Conservation (phyloP, 2,329 filamentous ascomycete genomes). For the Fusarium caatingaense region DNA sequence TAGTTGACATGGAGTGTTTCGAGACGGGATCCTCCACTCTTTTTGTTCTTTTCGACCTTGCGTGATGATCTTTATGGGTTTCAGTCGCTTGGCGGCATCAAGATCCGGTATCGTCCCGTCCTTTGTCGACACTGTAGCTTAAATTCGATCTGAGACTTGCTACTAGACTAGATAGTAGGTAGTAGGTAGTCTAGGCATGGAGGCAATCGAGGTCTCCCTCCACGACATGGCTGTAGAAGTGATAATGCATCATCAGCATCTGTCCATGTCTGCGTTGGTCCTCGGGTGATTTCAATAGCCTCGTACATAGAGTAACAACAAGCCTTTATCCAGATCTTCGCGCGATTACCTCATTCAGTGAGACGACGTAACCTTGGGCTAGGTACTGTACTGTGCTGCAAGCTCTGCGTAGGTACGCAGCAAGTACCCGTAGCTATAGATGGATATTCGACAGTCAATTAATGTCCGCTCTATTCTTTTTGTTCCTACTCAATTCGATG, state of each 20-base stretch:
- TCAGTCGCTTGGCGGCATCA: conserved; percentile 26
- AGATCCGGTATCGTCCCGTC: conserved; percentile 24
- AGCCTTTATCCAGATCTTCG: conserved; percentile 33
- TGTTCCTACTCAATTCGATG: neutral
- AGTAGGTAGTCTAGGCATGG: neutral
- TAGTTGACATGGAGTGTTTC: conserved; percentile 17
- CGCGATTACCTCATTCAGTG: conserved; percentile 28
- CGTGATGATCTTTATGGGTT: conserved; percentile 27
- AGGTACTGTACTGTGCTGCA: neutral
- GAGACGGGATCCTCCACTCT: conserved; percentile 20
- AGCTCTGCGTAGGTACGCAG: conserved; percentile 29
- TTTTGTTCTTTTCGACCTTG: conserved; percentile 22
- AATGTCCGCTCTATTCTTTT: neutral
- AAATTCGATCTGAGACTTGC: conserved; percentile 19
- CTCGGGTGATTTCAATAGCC: neutral
- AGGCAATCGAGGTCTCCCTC: neutral
- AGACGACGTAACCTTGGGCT: neutral
- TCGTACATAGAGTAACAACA: conserved; percentile 11
- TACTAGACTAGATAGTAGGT: neutral
- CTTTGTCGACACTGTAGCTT: conserved; percentile 4
- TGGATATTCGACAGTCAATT: conserved; percentile 1
- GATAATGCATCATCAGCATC: neutral
- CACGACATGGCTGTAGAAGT: neutral
- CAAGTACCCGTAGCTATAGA: neutral
- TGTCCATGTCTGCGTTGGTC: neutral